Evolutionary conservation across 1,139 yeast species (phyloP), one percentile per base, ranked within the genome.

Genomic region (Pichia sp.): DNA sequence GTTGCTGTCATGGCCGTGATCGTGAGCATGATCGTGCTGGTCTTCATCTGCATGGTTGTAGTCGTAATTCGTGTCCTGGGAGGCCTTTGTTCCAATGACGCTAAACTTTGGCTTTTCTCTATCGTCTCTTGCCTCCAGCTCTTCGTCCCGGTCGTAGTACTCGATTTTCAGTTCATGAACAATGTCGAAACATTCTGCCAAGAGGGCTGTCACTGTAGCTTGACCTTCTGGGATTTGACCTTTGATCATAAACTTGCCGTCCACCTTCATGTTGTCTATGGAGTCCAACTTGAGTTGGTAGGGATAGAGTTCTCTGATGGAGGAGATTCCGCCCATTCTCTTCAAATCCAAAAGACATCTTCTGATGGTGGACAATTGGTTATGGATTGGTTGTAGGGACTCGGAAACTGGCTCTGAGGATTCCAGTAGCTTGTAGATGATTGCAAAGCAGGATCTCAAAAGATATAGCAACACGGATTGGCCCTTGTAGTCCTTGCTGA

Each of bases 181-280:
- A 56, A 92, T 86, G 70, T 93, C 99, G 68, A 90, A 93, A 70
- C 98, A 92, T 70, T 92, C 98, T 2, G 96, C 95, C 51, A 93
- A 75, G 59, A 93, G 73, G 1, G 97, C 96, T 69, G 85, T 90
- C 59, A 93, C 76, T 43, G 96, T 85, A 10, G 97, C 98, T 71
- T 93, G 99, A 13, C 99, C 99, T 70, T 93, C 97, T 7, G 99
- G 99, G 44, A 92, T 85, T 60, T 88, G 87, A 53, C 84, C 88
- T 60, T 89, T 90, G 40, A 90, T 87, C 66, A 87, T 82, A 66
- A 93, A 93, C 73, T 88, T 92, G 38, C 99, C 99, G 68, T 93
- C 98, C 19, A 75, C 78, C 65, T 97, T 81, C 66, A 87, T 71
- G 65, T 90, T 87, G 69, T 93, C 98, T 60, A 93, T 77, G 13